Percentiles rank a stretch among this genome's conserved stretches.
Evolutionary conservation across 176 grass and related monocot species (phyloP).

Genomic region (Raddia guianensis): DNA sequence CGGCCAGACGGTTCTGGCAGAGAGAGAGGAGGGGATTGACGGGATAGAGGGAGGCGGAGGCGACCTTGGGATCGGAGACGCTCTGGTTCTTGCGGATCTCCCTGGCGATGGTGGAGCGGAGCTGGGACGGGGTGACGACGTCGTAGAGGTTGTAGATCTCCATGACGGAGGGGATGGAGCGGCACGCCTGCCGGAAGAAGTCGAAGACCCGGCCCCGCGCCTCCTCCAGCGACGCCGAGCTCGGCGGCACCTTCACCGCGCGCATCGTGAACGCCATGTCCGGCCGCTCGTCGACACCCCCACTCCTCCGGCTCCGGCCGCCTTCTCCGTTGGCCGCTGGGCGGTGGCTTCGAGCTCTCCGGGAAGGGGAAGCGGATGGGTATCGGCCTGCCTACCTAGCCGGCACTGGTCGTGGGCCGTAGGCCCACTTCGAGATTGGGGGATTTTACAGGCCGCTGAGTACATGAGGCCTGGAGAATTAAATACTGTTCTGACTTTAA

Average conservation of each 20-base stretch:
- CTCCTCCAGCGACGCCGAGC: constrained; percentile 74
- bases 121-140: constrained; percentile 75
- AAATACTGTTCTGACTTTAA: too few species aligned
- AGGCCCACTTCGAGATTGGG: neutral
- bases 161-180: constrained; percentile 78
- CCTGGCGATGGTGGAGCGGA: constrained; percentile 73
- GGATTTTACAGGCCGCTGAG: neutral
- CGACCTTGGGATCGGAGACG: constrained; percentile 73
- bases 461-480: too few species aligned
- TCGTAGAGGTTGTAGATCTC: constrained; percentile 92
- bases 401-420: constrained; percentile 1
- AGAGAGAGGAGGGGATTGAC: neutral
- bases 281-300: neutral
- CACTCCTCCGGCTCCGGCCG: neutral
- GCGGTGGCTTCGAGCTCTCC: neutral
- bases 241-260: constrained; percentile 78
- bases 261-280: constrained; percentile 76
- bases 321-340: neutral
- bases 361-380: neutral
- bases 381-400: neutral
- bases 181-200: constrained; percentile 92
- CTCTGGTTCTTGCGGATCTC: constrained; percentile 75
- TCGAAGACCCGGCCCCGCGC: constrained; percentile 78
- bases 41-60: neutral
- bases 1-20: neutral